phyloP scores from a whole-genome alignment of 2,329 filamentous ascomycete genomes.

The Xylariaceae sp. region DNA sequence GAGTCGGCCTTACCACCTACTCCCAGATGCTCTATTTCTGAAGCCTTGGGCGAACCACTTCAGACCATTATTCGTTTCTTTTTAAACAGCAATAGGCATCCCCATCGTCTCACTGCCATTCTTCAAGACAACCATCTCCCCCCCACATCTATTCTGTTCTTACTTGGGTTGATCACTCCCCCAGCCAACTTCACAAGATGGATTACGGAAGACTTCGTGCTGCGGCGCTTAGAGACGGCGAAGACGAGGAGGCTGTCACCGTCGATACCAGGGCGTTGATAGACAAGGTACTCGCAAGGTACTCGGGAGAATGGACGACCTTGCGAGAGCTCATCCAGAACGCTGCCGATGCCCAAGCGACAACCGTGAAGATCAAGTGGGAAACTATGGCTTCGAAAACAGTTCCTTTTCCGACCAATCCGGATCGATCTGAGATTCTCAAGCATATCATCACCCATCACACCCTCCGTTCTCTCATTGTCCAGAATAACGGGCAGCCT shows the following conservation, averaged over 20 bases:
- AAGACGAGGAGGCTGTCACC: constrained; percentile 94
- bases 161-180: constrained; percentile 5
- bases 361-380: constrained; percentile 83
- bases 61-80: not conserved
- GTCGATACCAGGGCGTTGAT: constrained; percentile 96
- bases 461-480: constrained; percentile 79
- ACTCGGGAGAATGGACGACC: constrained; percentile 90
- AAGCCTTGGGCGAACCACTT: not conserved
- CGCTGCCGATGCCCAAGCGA: constrained; percentile 92
- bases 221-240: constrained; percentile 76
- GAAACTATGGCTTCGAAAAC: constrained; percentile 81
- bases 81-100: not conserved
- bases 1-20: constrained; percentile 3
- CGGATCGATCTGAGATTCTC: constrained; percentile 64
- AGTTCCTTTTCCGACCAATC: constrained; percentile 62
- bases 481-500: constrained; percentile 84
- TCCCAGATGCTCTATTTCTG: not conserved
- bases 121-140: not conserved
- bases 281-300: constrained; percentile 93
- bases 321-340: constrained; percentile 95
- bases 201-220: constrained; percentile 75
- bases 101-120: not conserved
- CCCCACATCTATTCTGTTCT: constrained; percentile 11
- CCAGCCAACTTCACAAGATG: constrained; percentile 42
- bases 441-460: constrained; percentile 82